phyloP scores from a whole-genome alignment of 2,329 filamentous ascomycete species.

The Apiospora marii region DNA sequence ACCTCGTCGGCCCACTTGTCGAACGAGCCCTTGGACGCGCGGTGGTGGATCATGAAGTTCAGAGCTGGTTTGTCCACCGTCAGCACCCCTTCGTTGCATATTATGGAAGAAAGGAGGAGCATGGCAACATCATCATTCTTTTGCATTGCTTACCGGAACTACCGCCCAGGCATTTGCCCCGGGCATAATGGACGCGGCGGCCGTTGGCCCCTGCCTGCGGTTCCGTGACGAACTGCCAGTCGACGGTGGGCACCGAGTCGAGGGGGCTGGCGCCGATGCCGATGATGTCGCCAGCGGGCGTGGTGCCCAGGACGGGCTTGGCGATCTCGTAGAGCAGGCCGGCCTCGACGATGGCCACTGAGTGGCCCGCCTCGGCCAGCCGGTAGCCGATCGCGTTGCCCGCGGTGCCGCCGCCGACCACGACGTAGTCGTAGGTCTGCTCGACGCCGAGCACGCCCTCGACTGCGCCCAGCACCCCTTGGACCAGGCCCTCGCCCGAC shows the following conservation, averaged over 20 bases:
- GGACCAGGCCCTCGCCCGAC: conserved; percentile 26
- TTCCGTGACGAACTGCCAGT: conserved; percentile 38
- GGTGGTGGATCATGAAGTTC: conserved; percentile 44
- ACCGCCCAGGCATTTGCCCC: conserved; percentile 44
- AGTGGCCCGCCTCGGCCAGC: conserved; percentile 37
- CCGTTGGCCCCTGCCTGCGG: conserved; percentile 32
- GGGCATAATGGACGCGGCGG: conserved; percentile 37
- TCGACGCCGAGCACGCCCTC: conserved; percentile 26
- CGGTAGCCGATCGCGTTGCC: conserved; percentile 46
- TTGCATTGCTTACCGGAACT: conserved; percentile 6
- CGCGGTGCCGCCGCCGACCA: conserved; percentile 50
- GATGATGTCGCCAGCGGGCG: conserved; percentile 34
- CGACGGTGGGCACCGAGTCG: conserved; percentile 30
- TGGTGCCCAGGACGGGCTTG: conserved; percentile 29
- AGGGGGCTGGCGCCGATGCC: conserved; percentile 28
- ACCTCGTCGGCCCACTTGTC: conserved; percentile 38
- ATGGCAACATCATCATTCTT: neutral
- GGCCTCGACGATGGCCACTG: conserved; percentile 49
- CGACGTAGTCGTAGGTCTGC: conserved; percentile 32
- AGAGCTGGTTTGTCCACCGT: conserved; percentile 31
- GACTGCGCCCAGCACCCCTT: conserved; percentile 24
- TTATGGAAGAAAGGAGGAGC: neutral
- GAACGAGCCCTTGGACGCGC: conserved; percentile 36
- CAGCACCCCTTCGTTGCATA: neutral
- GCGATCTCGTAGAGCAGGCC: conserved; percentile 45